These are phyloP conservation scores for Plectosphaerella sp. DNA, from an alignment of 2,329 filamentous ascomycete species.

Conservation along the genomic window DNA sequence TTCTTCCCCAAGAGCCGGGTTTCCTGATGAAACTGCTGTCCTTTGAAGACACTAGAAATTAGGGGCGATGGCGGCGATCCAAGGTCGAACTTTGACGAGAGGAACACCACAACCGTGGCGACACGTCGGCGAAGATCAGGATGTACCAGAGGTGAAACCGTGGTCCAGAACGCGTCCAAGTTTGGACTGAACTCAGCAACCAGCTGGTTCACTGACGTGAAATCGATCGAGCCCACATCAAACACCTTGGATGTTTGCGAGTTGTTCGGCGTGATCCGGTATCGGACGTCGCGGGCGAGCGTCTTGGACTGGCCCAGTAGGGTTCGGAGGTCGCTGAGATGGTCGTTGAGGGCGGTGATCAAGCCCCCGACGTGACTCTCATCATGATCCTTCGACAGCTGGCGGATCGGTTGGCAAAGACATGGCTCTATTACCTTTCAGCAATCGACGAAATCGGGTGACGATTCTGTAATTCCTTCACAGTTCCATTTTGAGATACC, in stretches of 20 bases:
- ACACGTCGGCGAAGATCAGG: conserved; percentile 22
- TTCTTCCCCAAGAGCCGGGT: conserved; percentile 25
- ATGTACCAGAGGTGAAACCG: conserved; percentile 7
- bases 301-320: conserved; percentile 22
- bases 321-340: conserved; percentile 17
- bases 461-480: background rate
- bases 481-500: background rate
- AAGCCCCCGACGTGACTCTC: conserved; percentile 14
- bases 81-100: conserved; percentile 20
- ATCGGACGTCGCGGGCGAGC: conserved; percentile 21
- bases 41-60: conserved; percentile 4
- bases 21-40: conserved; percentile 16
- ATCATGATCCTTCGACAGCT: conserved; percentile 16
- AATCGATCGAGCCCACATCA: conserved; percentile 13
- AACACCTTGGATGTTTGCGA: conserved; percentile 25
- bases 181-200: conserved; percentile 9
- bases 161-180: conserved; percentile 18
- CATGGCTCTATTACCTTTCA: conserved; percentile 1
- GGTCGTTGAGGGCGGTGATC: conserved; percentile 18
- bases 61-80: conserved; percentile 13
- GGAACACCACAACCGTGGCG: conserved; percentile 21
- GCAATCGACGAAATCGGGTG: background rate
- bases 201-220: conserved; percentile 4
- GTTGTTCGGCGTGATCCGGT: conserved; percentile 22
- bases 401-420: conserved; percentile 17